These are phyloP conservation scores for Tolypocladium paradoxum DNA, from an alignment of 2,329 filamentous ascomycete genomes.

Conservation along the genomic window DNA sequence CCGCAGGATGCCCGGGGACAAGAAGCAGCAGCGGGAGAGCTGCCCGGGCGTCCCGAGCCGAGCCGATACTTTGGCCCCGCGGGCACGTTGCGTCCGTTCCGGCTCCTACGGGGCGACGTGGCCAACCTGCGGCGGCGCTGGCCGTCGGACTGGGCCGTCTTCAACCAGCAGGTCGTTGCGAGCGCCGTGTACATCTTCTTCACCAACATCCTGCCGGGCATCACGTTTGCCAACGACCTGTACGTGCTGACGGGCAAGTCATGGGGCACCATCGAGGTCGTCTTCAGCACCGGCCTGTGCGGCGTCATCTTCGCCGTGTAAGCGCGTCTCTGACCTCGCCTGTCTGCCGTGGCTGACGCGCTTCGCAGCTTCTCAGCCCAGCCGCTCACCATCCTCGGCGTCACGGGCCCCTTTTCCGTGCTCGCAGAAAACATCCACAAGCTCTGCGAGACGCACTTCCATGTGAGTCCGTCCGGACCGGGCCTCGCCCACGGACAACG, in stretches of 20 bases:
- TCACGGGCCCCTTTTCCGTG: slow-evolving; percentile 58
- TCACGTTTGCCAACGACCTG: slow-evolving; percentile 56
- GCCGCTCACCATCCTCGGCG: slow-evolving; percentile 53
- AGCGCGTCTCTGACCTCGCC: slow-evolving; percentile 7
- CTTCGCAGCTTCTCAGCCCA: slow-evolving; percentile 41
- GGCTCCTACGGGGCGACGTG: slow-evolving; percentile 39
- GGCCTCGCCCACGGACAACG: too few relatives aligned
- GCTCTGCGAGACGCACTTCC: slow-evolving; percentile 42
- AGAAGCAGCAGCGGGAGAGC: not conserved
- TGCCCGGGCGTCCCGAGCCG: not conserved
- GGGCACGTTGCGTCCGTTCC: slow-evolving; percentile 38
- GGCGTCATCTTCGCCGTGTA: slow-evolving; percentile 52
- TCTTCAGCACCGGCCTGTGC: slow-evolving; percentile 55
- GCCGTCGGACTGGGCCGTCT: slow-evolving; percentile 43
- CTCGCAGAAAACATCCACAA: slow-evolving; percentile 55
- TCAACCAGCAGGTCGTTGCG: slow-evolving; percentile 54
- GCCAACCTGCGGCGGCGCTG: slow-evolving; percentile 34
- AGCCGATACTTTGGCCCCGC: slow-evolving; percentile 18
- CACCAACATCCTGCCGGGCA: slow-evolving; percentile 54
- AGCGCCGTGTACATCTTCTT: slow-evolving; percentile 58
- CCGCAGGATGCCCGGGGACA: too few relatives aligned
- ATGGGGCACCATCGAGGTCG: slow-evolving; percentile 57
- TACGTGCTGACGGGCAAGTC: slow-evolving; percentile 50
- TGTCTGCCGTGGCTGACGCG: not conserved
- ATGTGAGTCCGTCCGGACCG: too few relatives aligned